Evolutionary conservation across 2,329 filamentous ascomycete genomes (phyloP), one percentile per base, ranked within the genome.

Genomic region (Fusarium xyrophilum): DNA sequence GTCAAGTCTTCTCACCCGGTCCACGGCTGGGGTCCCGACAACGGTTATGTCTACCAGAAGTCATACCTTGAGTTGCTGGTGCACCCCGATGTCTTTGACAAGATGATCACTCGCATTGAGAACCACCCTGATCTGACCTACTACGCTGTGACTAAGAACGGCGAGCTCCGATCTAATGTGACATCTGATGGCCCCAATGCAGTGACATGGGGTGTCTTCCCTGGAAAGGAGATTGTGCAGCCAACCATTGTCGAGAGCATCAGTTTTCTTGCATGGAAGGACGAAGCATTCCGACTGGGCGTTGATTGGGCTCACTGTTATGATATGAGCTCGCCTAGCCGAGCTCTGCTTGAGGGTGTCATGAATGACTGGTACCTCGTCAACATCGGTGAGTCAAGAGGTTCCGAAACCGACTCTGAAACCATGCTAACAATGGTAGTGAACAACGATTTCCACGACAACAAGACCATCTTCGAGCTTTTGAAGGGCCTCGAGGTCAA

Each of bases 181-280:
- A 89, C 90, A 12, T 88, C 89, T 25, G 93, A 96, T 72, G 92
- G 93, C 9, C 96, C 96, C 38, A 99, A 99, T 74, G 96, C 96
- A n/a, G 92, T 99, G 51, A 99, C 96, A 3, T 99, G 96, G 96
- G 96, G 96, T 80, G 96, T 99, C 35, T 99, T 98, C 83, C 95
- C 96, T 1, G 96, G 96, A 61, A 97, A 98, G 79, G 96, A 99
- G 80, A 97, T 99, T 76, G 94, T 99, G n/a, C 96, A 99, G 79
- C 96, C 96, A 17, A 99, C 96, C n/a, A 97, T 99, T 74, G 96
- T 99, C 54, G 96, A 99, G 82, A 96, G 93, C 21, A 91, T 99
- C 78, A 97, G 93, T 78, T 99, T 99, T 86, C 84, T 99, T 56
- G 96, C 96, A 5, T 99, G 96, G 96, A 97, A 97, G 81, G 96